These are phyloP conservation scores for Ceratocystis destructans DNA, from an alignment of 2,329 filamentous ascomycete species.

Conservation along the genomic window DNA sequence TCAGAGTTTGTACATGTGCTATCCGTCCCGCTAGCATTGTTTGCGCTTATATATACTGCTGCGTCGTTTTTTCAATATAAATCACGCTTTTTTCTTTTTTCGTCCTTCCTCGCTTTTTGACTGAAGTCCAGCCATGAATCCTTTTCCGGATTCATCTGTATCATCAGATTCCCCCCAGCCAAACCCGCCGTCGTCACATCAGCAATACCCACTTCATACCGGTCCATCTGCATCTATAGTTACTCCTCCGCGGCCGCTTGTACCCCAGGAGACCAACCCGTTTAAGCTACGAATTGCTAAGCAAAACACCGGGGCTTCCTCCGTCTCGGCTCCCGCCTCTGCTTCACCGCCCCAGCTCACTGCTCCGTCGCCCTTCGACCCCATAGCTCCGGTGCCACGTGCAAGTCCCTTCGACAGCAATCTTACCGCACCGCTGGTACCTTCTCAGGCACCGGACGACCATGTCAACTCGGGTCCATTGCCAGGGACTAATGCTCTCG, in stretches of 20 bases:
- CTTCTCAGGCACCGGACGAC: neutral
- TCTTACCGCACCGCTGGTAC: neutral
- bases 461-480: neutral
- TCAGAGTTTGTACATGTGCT: neutral
- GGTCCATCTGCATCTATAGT: neutral
- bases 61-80: neutral
- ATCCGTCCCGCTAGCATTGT: neutral
- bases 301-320: slow-evolving; percentile 5
- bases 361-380: neutral
- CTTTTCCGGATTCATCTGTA: neutral
- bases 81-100: neutral
- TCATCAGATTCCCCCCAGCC: neutral
- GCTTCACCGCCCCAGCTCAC: neutral
- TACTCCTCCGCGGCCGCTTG: neutral
- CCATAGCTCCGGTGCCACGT: neutral
- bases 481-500: slow-evolving; percentile 14
- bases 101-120: neutral
- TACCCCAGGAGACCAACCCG: slow-evolving; percentile 10
- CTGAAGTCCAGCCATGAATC: neutral
- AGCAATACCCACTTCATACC: neutral
- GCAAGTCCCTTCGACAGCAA: neutral
- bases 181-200: neutral
- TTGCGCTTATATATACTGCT: neutral
- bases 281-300: slow-evolving; percentile 8
- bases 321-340: neutral